Percentiles rank a stretch among this genome's conserved stretches.
Evolutionary conservation across 495 filamentous ascomycete genomes (phyloP).

Genomic region (Collariella sp.): DNA sequence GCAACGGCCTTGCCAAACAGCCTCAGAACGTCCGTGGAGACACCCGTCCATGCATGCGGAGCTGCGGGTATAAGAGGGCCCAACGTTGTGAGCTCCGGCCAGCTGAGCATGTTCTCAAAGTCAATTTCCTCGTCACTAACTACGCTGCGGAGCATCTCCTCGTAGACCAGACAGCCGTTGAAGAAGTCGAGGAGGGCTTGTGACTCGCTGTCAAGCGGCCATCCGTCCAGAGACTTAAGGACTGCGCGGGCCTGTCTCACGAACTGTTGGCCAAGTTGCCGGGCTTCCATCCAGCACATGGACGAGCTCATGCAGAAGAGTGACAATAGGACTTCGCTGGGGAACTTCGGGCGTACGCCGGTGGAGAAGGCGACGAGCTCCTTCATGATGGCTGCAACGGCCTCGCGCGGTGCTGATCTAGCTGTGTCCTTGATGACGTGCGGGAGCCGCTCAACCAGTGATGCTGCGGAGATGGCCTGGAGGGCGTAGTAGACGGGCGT

Average conservation of each 20-base stretch:
- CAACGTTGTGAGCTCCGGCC: slow-evolving; percentile 19
- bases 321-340: slow-evolving; percentile 23
- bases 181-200: slow-evolving; percentile 25
- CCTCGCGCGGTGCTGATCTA: slow-evolving; percentile 17
- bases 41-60: slow-evolving; percentile 26
- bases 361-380: slow-evolving; percentile 21
- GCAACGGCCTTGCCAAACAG: slow-evolving; percentile 30
- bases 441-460: slow-evolving; percentile 27
- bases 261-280: slow-evolving; percentile 24
- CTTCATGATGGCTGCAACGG: slow-evolving; percentile 21
- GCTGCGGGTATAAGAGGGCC: slow-evolving; percentile 7
- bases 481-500: slow-evolving; percentile 22
- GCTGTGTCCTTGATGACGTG: slow-evolving; percentile 27
- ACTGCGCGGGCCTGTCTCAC: slow-evolving; percentile 23
- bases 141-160: slow-evolving; percentile 30
- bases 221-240: slow-evolving; percentile 17
- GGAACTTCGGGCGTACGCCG: slow-evolving; percentile 12
- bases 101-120: slow-evolving; percentile 27
- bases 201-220: slow-evolving; percentile 11
- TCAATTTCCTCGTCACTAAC: slow-evolving; percentile 30
- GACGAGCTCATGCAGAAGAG: slow-evolving; percentile 33
- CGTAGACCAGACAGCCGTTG: slow-evolving; percentile 30
- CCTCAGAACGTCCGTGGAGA: slow-evolving; percentile 21
- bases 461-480: slow-evolving; percentile 28
- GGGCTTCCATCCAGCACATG: slow-evolving; percentile 29